These are phyloP conservation scores for Aspergillus fumigatiaffinis DNA, from an alignment of 2,329 filamentous ascomycete genomes.

Conservation along the genomic window DNA sequence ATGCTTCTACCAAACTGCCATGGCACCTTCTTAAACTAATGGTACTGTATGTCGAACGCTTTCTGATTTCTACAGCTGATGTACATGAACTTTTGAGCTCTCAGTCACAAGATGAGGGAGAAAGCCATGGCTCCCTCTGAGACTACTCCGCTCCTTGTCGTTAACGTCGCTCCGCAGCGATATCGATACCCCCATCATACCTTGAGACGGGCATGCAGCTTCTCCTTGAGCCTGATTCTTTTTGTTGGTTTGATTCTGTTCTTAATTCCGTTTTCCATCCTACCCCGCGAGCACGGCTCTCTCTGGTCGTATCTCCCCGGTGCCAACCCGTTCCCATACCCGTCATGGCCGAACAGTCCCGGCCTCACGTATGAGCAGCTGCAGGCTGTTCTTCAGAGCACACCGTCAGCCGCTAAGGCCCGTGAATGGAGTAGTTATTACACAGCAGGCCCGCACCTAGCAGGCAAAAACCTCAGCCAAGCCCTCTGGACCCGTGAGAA, in stretches of 20 bases:
- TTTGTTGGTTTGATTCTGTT: conserved; percentile 39
- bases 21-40: neutral
- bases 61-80: neutral
- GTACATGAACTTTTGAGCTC: neutral
- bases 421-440: conserved; percentile 76
- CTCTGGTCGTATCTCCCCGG: conserved; percentile 41
- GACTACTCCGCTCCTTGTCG: conserved; percentile 41
- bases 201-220: conserved; percentile 41
- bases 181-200: conserved; percentile 41
- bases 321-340: conserved; percentile 33
- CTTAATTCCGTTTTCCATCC: conserved; percentile 36
- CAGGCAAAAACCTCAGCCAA: conserved; percentile 73
- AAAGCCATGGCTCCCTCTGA: conserved; percentile 36
- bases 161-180: conserved; percentile 36
- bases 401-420: conserved; percentile 53
- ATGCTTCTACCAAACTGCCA: neutral
- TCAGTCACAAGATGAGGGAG: conserved; percentile 28
- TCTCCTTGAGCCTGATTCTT: conserved; percentile 36
- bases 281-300: conserved; percentile 36
- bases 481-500: conserved; percentile 70
- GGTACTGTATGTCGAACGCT: neutral
- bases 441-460: conserved; percentile 69
- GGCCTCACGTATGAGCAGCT: conserved; percentile 54
- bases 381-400: conserved; percentile 51
- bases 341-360: conserved; percentile 39